Base-by-base conservation (phyloP, 768 basidiomycete species). In the Thelephora ganbajun region DNA sequence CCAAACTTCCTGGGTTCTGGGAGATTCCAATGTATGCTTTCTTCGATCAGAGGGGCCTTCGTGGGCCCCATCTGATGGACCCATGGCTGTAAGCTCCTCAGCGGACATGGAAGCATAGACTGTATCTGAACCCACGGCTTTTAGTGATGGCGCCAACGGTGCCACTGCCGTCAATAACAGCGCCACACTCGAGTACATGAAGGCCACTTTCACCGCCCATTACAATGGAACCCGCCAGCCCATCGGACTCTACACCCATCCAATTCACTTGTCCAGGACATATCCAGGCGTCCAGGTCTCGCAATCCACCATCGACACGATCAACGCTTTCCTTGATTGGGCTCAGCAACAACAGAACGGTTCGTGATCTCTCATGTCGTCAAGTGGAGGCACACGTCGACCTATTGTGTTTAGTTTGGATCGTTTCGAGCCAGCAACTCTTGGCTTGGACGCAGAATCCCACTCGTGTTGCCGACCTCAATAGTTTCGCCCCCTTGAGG, bases 11-110 rank as follows among this genome's bases (percentile, higher is more conserved):
- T 18, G 85, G 86, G 4, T 72, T 89, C 57, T 89, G 86, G 86
- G 83, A 88, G 62, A 70, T 86, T 46, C 86, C 86, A 1, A 86
- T 88, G 84, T 85, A 85, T 59, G 79, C 79, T 0, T 73, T 77
- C 61, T 86, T 87, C 52, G 83, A 84, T 58, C 50, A 71, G 9
- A 60, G 64, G 11, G 80, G 80, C 4, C 65, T 61, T 7, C 63
- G 52, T 6, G 81, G 81, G 0, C 61, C 68, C 13, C 83, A 87
- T 65, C 65, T 87, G 54, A 87, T 87, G 85, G 86, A 88, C 57
- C 83, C 84, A 43, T 87, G 83, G 82, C 66, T 87, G 75, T 80
- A 49, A 68, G 77, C 26, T 67, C 23, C 14, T 20, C 9, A 9
- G 39, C 39, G 22, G 22, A 37, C 7, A 7, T 41, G 9, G 12